Conservation (phyloP, 2,329 filamentous ascomycete species). For the Xylariaceae sp. region DNA sequence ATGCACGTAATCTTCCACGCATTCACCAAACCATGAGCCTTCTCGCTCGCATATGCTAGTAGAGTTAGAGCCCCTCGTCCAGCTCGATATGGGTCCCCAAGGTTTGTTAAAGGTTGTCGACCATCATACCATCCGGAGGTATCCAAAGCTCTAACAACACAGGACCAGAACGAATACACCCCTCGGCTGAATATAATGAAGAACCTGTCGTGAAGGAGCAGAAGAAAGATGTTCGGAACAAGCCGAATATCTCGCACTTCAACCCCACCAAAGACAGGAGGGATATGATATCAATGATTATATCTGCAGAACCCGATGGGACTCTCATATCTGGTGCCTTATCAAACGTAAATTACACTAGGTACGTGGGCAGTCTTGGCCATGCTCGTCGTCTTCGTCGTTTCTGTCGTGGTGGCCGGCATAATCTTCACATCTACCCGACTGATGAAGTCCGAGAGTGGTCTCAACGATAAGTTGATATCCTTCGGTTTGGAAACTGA, state of each 20-base stretch:
- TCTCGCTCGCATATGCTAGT: too few species aligned
- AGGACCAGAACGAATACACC: neutral
- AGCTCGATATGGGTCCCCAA: neutral
- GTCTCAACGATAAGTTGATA: neutral
- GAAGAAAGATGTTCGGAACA: neutral
- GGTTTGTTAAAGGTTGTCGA: neutral
- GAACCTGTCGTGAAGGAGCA: neutral
- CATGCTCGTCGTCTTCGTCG: neutral
- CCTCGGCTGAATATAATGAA: neutral
- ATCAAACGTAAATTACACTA: slow-evolving; percentile 10
- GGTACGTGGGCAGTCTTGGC: slow-evolving; percentile 9
- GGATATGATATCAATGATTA: slow-evolving; percentile 1
- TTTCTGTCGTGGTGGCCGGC: neutral
- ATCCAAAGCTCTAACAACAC: neutral
- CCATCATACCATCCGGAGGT: slow-evolving; percentile 2
- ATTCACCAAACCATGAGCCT: too few species aligned
- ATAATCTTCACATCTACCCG: slow-evolving; percentile 5
- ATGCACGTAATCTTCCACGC: too few species aligned
- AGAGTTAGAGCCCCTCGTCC: too few species aligned
- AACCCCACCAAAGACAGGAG: neutral
- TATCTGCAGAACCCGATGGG: slow-evolving; percentile 2
- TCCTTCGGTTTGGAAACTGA: neutral
- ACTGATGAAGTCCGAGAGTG: slow-evolving; percentile 1
- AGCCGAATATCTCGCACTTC: neutral
- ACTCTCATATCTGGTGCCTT: slow-evolving; percentile 2